Base-by-base conservation (phyloP, 2,329 filamentous ascomycete species). In the Aciculosporium take region DNA sequence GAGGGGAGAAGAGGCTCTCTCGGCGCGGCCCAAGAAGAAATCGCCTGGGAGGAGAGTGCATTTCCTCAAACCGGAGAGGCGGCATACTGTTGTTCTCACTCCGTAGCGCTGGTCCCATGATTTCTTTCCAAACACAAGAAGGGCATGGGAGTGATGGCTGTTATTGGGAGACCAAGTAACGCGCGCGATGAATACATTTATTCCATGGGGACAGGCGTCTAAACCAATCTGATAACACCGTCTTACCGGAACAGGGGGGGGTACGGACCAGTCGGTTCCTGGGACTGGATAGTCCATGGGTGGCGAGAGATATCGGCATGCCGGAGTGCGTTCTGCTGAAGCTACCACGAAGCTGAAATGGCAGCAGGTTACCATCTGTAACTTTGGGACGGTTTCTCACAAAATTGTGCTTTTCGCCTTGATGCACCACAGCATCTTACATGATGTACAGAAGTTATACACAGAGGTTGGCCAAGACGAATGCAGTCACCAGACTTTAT, bases 401-500 rank as follows among this genome's bases (percentile, higher is more conserved):
- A 12, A 31, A 8, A 32, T 25, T 23, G 7, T 31, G n/a, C 13
- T 32, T 24, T 23, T n/a, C n/a, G n/a, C n/a, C 10, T 17, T 32
- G 31, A 34, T 28, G 30, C 28, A 18, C 17, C 28, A 27, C 29
- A 29, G 40, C 20, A 21, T 39, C 17, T 10, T 35, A 21, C 23
- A 15, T 31, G 17, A 20, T 27, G 15, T 44, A 44, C 35, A 44
- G 13, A 37, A 7, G 28, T 24, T 31, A 29, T 33, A 35, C 20
- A 37, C 32, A 13, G 8, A 33, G 20, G 9, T 21, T n/a, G n/a
- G 40, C 5, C 7, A 23, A 29, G 7, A 29, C 39, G 37, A 33
- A 12, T 18, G 10, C 17, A 48, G 48, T 53, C 49, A 77, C 73
- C 73, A 77, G 45, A 76, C 63, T 55, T 64, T 72, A 55, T 73